A percentile compares a stretch with the other conserved stretches of the same genome.
phyloP scores from a whole-genome alignment of 106 monocot species.

The Cymbidium sinense region DNA sequence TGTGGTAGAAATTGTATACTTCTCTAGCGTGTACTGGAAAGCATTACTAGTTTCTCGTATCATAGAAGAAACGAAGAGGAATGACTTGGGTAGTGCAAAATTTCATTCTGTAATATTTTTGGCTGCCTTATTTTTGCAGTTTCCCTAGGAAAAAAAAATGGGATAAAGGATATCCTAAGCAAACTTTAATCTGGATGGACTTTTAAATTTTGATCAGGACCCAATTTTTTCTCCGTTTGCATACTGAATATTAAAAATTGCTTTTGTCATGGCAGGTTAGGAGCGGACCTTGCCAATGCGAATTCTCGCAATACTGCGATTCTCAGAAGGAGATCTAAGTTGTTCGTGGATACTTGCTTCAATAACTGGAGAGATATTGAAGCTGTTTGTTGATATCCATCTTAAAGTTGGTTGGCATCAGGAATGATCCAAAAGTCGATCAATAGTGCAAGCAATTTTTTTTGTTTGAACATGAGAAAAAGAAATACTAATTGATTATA shows the following conservation, averaged over 20 bases:
- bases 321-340: not conserved
- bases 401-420: too few relatives aligned
- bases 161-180: too few relatives aligned
- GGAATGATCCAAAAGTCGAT: too few relatives aligned
- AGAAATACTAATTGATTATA: too few relatives aligned
- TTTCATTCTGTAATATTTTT: not conserved
- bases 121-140: not conserved
- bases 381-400: too few relatives aligned
- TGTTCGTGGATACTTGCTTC: too few relatives aligned
- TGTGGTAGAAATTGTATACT: not conserved
- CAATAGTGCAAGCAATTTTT: too few relatives aligned
- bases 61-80: not conserved
- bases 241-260: not conserved
- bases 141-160: not conserved
- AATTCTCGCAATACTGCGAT: conserved; percentile 3
- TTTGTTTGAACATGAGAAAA: too few relatives aligned
- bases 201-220: not conserved
- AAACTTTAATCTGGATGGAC: not conserved
- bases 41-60: not conserved
- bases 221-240: too few relatives aligned
- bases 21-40: not conserved
- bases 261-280: not conserved
- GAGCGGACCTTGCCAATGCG: conserved; percentile 2
- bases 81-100: not conserved
- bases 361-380: too few relatives aligned